phyloP scores from a whole-genome alignment of 495 filamentous ascomycete species.

The Penicillium antarcticum region DNA sequence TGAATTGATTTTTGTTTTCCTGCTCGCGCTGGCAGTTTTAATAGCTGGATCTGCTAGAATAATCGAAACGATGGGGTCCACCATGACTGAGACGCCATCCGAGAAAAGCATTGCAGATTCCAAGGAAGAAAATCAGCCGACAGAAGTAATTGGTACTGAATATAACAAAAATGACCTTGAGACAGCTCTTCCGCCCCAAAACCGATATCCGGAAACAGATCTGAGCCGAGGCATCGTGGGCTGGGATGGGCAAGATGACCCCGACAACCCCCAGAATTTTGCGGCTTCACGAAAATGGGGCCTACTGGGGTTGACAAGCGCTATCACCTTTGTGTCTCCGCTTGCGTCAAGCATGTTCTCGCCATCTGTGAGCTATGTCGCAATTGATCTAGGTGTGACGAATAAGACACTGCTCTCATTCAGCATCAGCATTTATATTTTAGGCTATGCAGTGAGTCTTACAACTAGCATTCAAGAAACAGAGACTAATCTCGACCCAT shows the following conservation, averaged over 20 bases:
- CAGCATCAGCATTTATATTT: constrained; percentile 52
- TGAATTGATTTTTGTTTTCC: no score
- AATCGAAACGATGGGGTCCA: no score
- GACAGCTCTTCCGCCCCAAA: background rate
- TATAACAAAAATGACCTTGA: background rate
- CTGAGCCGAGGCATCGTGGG: constrained; percentile 24
- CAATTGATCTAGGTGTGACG: constrained; percentile 56
- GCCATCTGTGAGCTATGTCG: constrained; percentile 56
- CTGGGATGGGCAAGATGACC: constrained; percentile 61
- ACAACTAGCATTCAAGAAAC: background rate
- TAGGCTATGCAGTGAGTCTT: constrained; percentile 54
- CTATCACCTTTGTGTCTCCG: constrained; percentile 45
- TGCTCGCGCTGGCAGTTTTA: no score
- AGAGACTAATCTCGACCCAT: background rate
- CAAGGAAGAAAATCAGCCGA: no score
- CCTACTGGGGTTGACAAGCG: constrained; percentile 29
- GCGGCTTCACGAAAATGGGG: constrained; percentile 36
- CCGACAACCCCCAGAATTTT: constrained; percentile 69
- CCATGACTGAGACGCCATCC: no score
- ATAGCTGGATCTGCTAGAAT: no score
- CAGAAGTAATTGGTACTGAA: no score
- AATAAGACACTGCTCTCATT: constrained; percentile 48
- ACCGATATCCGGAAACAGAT: constrained; percentile 24
- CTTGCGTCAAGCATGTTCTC: constrained; percentile 71
- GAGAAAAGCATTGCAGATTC: no score